phyloP scores from a whole-genome alignment of 768 basidiomycete species.

The Artomyces pyxidatus region DNA sequence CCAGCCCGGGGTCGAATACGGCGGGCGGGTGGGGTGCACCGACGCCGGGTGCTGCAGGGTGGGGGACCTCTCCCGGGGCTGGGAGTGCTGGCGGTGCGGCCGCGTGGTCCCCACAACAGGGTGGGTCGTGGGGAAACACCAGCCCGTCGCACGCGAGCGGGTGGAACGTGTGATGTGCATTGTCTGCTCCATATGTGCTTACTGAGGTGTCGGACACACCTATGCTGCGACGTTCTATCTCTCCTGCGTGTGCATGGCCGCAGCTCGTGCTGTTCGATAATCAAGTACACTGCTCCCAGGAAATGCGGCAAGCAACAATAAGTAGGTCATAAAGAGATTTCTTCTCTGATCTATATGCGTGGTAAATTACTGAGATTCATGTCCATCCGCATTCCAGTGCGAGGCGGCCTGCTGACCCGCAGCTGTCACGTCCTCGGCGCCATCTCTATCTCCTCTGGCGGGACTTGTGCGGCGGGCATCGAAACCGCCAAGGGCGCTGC shows the following conservation, averaged over 20 bases:
- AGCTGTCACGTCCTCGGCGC: constrained; percentile 6
- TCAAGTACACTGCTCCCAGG: too few relatives aligned
- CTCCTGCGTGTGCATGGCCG: too few relatives aligned
- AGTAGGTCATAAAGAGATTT: too few relatives aligned
- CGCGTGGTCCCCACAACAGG: constrained; percentile 22
- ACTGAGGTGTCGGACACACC: too few relatives aligned
- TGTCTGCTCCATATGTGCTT: too few relatives aligned
- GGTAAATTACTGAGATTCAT: too few relatives aligned
- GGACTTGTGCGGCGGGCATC: constrained; percentile 2
- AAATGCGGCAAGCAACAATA: too few relatives aligned
- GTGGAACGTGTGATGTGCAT: constrained; percentile 28
- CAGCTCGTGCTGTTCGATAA: too few relatives aligned
- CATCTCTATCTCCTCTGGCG: constrained; percentile 24
- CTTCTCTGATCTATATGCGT: too few relatives aligned
- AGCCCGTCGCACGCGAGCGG: constrained; percentile 19
- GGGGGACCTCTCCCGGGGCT: constrained; percentile 4
- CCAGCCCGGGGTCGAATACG: background rate
- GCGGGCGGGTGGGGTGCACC: constrained; percentile 5
- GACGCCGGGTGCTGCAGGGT: background rate
- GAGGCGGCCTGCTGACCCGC: too few relatives aligned
- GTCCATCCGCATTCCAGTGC: too few relatives aligned
- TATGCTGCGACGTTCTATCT: too few relatives aligned
- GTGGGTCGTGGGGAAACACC: constrained; percentile 25
- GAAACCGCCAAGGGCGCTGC: constrained; percentile 1
- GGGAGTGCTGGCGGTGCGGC: constrained; percentile 22